These are phyloP conservation scores for Candida tetrigidarum DNA, from an alignment of 1,139 yeast genomes.

Conservation along the genomic window DNA sequence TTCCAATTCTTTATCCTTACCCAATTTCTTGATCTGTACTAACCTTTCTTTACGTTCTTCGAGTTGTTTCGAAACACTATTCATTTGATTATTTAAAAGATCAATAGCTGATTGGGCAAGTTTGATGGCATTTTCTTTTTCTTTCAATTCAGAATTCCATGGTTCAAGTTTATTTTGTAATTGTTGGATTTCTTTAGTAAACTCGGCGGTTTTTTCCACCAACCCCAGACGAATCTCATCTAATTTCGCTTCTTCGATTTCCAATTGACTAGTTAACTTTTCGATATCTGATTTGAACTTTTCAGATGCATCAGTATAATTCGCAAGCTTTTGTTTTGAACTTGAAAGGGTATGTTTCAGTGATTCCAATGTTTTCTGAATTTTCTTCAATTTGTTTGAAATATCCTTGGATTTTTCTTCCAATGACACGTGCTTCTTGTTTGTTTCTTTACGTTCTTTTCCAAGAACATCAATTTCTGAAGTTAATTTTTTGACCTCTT, in stretches of 20 bases:
- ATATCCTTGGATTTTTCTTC: conserved; percentile 78
- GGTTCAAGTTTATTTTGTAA: conserved; percentile 78
- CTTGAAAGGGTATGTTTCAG: conserved; percentile 43
- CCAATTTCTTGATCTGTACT: conserved; percentile 52
- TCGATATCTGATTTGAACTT: conserved; percentile 47
- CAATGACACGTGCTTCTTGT: conserved; percentile 60
- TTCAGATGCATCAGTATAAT: conserved; percentile 46
- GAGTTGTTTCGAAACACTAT: conserved; percentile 47
- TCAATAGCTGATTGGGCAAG: conserved; percentile 69
- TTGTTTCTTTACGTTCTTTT: conserved; percentile 34
- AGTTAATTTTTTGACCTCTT: conserved; percentile 32
- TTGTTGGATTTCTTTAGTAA: conserved; percentile 63
- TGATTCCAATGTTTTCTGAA: conserved; percentile 50
- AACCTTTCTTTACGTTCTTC: conserved; percentile 52
- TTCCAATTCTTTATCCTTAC: conserved; percentile 55
- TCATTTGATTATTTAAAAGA: conserved; percentile 55
- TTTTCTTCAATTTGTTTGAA: conserved; percentile 61
- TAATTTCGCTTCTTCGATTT: conserved; percentile 56
- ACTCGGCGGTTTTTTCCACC: conserved; percentile 71
- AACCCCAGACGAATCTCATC: conserved; percentile 68
- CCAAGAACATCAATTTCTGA: conserved; percentile 29
- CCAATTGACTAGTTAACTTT: conserved; percentile 49
- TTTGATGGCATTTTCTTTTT: conserved; percentile 67
- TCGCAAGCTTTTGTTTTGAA: conserved; percentile 50
- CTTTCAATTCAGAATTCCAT: conserved; percentile 73